Conservation (phyloP, 2,329 filamentous ascomycete species). For the Neofusicoccum ribis region DNA sequence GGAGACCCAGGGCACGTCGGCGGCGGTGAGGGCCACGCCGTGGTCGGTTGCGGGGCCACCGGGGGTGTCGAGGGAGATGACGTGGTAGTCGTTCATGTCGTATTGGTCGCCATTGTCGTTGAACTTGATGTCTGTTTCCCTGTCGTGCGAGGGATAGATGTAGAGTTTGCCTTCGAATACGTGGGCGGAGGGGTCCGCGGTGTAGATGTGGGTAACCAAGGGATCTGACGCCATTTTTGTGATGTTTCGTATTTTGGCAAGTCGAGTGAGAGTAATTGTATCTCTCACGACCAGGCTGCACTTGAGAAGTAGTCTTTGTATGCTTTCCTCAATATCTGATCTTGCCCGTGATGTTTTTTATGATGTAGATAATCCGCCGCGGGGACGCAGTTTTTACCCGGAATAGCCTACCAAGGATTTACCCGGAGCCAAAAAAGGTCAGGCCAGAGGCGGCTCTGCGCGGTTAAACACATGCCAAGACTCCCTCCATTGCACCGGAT, state of each 20-base stretch:
- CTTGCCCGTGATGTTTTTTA: neutral
- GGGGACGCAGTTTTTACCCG: neutral
- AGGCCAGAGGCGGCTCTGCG: neutral
- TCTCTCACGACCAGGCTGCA: too few species aligned
- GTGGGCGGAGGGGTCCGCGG: conserved; percentile 77
- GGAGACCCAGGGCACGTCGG: conserved; percentile 72
- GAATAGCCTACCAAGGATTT: neutral
- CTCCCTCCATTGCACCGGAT: too few species aligned
- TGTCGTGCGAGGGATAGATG: conserved; percentile 80
- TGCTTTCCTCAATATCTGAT: too few species aligned
- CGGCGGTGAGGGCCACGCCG: conserved; percentile 64
- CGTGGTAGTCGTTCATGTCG: conserved; percentile 82
- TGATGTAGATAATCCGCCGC: neutral
- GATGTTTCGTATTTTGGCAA: neutral
- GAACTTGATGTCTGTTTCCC: conserved; percentile 70
- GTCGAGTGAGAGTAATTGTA: neutral
- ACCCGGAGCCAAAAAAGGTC: neutral
- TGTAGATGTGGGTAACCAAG: conserved; percentile 74
- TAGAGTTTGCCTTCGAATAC: conserved; percentile 75
- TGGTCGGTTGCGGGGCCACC: conserved; percentile 67
- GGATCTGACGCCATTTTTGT: conserved; percentile 42
- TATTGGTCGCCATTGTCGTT: conserved; percentile 87
- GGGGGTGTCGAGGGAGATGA: conserved; percentile 64
- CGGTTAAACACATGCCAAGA: conserved; percentile 32
- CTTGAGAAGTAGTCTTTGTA: too few species aligned